Base-by-base conservation (phyloP, 805 yeast species). In the Tetrapisispora fleetii region DNA sequence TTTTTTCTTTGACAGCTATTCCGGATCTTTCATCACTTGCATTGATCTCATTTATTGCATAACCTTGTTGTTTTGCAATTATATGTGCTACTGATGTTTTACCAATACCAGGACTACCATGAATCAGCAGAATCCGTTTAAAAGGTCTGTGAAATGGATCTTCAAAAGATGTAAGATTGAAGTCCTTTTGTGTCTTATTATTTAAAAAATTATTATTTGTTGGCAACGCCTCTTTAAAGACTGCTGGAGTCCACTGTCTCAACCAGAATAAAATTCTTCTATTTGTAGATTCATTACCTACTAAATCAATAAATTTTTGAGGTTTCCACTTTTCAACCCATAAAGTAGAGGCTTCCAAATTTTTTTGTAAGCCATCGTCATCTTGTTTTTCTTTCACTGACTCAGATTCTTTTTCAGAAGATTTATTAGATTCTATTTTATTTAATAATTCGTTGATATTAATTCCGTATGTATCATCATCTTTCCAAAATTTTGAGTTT, bases 101-200 rank as follows among this genome's bases (percentile, higher is more conserved):
- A 10, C 99, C 99, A 17, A 84, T 74, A 1, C 99, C 99, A 0
- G 96, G 89, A 0, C 96, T 93, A 0, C 99, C 99, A 61, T 83
- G 88, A 11, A 93, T 75, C 38, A 93, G 68, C 19, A 93, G 61
- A 0, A 93, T 73, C 53, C 79, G 83, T 46, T 75, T 74, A 16
- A 64, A 68, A 0, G 90, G 90, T 48, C 90, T 68, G 28, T 75
- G 71, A 38, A 75, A 70, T 1, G 49, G 40, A 5, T 52, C 54
- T 14, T 48, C 44, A 11, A 48, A 52, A 30, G 35, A 45, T 7
- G 37, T 36, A 13, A 46, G 47, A 14, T 50, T 50, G 4, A 52
- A 52, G 8, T 50, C 49, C 7, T 52, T 47, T n/a, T 32, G 49
- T 16, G 30, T 43, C 10, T 8, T 43, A 22, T 30, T 53, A 52